phyloP scores from a whole-genome alignment of 306 rosid genomes.

The Pyrus bretschneideri region DNA sequence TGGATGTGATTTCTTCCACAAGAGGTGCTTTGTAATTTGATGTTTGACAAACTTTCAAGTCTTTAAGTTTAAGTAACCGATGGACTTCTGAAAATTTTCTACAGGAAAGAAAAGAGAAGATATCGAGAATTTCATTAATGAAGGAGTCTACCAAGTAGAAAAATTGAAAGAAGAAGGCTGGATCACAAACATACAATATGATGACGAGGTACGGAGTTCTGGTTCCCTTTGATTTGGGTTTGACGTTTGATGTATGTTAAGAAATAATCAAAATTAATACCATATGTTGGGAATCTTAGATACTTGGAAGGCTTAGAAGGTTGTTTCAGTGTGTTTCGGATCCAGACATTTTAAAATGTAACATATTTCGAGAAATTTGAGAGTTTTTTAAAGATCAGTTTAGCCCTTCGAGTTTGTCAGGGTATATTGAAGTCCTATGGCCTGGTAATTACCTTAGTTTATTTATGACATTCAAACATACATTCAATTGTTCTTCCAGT shows the following conservation, averaged over 20 bases:
- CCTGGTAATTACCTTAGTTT: not conserved
- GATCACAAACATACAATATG: constrained; percentile 72
- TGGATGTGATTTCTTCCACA: constrained; percentile 68
- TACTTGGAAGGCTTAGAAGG: not conserved
- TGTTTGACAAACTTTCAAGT: constrained; percentile 19
- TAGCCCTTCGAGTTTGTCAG: constrained; percentile 2
- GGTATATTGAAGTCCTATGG: not conserved
- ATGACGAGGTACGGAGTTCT: constrained; percentile 68
- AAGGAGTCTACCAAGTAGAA: constrained; percentile 80
- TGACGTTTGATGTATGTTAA: constrained; percentile 2
- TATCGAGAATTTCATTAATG: constrained; percentile 65
- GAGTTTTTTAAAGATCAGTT: not conserved
- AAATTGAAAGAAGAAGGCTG: constrained; percentile 81
- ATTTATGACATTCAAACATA: not conserved
- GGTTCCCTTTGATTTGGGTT: constrained; percentile 5
- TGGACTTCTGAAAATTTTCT: constrained; percentile 19
- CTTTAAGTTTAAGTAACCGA: not conserved
- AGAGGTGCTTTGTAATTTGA: constrained; percentile 56
- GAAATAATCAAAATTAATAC: constrained; percentile 1
- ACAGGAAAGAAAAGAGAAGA: constrained; percentile 71
- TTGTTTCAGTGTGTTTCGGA: constrained; percentile 1
- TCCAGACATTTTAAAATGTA: constrained; percentile 1
- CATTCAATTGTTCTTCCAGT: not conserved
- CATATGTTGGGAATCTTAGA: constrained; percentile 1
- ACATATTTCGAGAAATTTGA: not conserved